A percentile compares a stretch with the other conserved stretches of the same genome.
Evolutionary conservation across 306 rosid species (phyloP).

Genomic region (Gynostemma pentaphyllum): DNA sequence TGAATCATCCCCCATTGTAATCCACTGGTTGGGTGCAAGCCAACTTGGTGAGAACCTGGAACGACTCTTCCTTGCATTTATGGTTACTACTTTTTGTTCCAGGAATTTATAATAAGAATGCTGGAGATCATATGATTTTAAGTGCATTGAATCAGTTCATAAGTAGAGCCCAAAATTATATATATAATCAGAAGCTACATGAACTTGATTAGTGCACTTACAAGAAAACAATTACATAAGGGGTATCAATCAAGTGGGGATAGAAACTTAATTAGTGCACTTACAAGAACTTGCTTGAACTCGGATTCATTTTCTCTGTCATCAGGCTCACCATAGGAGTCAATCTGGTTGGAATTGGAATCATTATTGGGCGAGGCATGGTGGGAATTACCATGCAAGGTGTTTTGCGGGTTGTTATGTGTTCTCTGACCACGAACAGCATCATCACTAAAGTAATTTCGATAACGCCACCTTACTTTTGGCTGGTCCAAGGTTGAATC

Average conservation of each 20-base stretch:
- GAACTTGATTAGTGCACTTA: no score
- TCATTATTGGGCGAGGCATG: conserved; percentile 20
- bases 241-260: background rate
- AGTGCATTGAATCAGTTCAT: background rate
- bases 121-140: background rate
- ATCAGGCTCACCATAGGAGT: conserved; percentile 15
- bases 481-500: conserved; percentile 54
- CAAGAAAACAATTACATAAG: background rate
- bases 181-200: background rate
- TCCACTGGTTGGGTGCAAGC: background rate
- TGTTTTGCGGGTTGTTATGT: conserved; percentile 21
- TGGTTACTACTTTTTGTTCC: background rate
- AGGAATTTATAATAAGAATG: conserved; percentile 2
- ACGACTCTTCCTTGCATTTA: background rate
- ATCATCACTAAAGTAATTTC: conserved; percentile 52
- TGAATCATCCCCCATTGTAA: background rate
- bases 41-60: conserved; percentile 1
- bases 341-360: conserved; percentile 19
- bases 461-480: conserved; percentile 63
- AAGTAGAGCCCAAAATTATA: no score
- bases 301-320: conserved; percentile 17
- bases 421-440: conserved; percentile 25
- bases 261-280: conserved; percentile 10
- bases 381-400: conserved; percentile 19
- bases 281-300: conserved; percentile 38